Conservation (phyloP, 805 yeast genomes). For the Hyphopichia homilentoma region DNA sequence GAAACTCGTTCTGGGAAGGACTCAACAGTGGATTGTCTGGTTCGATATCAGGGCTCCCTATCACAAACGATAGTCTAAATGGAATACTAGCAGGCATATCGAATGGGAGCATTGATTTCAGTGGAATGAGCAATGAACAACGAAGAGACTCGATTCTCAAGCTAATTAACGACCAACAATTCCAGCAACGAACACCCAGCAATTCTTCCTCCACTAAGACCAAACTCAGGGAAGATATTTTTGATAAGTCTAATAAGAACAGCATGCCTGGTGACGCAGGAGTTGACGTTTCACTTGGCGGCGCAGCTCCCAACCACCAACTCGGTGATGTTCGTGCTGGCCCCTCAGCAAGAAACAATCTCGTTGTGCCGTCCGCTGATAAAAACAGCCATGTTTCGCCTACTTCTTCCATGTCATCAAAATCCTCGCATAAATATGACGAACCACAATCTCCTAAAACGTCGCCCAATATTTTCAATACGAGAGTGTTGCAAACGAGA, state of each 20-base stretch:
- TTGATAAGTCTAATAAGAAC: constrained; percentile 16
- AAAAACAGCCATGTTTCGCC: constrained; percentile 26
- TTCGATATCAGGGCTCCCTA: constrained; percentile 22
- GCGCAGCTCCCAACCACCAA: background rate
- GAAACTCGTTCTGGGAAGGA: constrained; percentile 20
- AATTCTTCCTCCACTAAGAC: constrained; percentile 11
- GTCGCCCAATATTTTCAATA: constrained; percentile 20
- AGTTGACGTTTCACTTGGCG: too few species aligned
- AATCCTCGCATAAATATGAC: constrained; percentile 26
- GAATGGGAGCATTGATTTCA: constrained; percentile 36
- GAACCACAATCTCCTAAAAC: constrained; percentile 40
- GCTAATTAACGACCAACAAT: constrained; percentile 31
- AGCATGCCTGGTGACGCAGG: constrained; percentile 1
- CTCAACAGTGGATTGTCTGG: constrained; percentile 19
- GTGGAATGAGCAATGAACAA: constrained; percentile 36
- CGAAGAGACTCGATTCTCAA: constrained; percentile 38
- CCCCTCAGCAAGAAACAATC: constrained; percentile 5
- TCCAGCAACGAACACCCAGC: constrained; percentile 8
- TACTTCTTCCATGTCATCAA: constrained; percentile 33
- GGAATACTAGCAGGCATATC: constrained; percentile 32
- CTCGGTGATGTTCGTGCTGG: constrained; percentile 1
- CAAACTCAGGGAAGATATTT: constrained; percentile 36
- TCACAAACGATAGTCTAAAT: constrained; percentile 26
- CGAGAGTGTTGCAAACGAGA: constrained; percentile 5
- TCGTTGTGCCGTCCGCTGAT: constrained; percentile 1